Evolutionary conservation across 2,329 filamentous ascomycete species (phyloP), one percentile per base, ranked within the genome.

Genomic region (Xylariaceae sp.): DNA sequence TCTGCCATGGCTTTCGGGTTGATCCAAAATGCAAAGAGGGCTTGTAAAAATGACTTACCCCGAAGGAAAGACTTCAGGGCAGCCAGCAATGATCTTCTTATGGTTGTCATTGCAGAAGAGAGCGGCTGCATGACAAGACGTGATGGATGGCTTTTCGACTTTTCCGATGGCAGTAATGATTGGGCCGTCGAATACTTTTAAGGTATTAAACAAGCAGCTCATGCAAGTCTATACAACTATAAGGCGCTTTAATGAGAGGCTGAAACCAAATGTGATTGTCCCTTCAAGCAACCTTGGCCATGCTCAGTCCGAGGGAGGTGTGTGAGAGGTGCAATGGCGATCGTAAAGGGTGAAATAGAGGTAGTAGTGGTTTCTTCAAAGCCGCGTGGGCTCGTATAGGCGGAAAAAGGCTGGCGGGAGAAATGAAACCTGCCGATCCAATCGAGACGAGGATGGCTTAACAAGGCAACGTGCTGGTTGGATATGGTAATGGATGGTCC

Each of bases 31-130:
- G 73, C 65, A 44, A 83, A 61, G 22, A 82, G 64, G 38, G 76
- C 74, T 55, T 78, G 71, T 44, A 83, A 60, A 47, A 82, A 64
- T 37, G 77, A 78, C 64, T 76, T 81, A 52, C 79, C 79, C 38
- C 72, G 69, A 37, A 79, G 64, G 41, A 83, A 67, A 52, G 75
- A 78, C 64, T 72, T 79, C 59, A 81, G 62, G 45, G 75, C 77
- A 49, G 74, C 67, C 46, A 77, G 53, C 54, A 83, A 64, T 36
- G 70, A 69, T 61, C 73, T 73, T 50, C 70, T 74, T 53, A 83
- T 64, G 38, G 68, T 70, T 58, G 72, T 66, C 78, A 82, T 83
- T 60, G 72, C 68, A 68, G 67, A 67, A 71, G 69, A 64, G 70
- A 78, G 64, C 54, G 71, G 64, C 64, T 66, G 70, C 71, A 72